Conservation (phyloP, 2,329 filamentous ascomycete genomes). For the Pseudocercospora ulei region DNA sequence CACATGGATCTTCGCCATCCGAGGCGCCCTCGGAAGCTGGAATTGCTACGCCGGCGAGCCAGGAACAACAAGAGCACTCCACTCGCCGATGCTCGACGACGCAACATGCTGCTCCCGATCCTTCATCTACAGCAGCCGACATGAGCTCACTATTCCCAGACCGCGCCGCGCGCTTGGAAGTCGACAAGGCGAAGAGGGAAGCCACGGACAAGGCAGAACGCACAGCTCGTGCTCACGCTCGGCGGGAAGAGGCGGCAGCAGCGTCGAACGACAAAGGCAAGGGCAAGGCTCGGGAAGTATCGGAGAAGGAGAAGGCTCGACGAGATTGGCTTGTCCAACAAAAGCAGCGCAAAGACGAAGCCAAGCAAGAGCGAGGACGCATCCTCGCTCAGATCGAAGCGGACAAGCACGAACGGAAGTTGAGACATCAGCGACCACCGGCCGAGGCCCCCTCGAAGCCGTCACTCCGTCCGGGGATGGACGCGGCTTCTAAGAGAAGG, state of each 20-base stretch:
- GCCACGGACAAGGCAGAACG: conserved; percentile 44
- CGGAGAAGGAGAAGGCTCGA: conserved; percentile 29
- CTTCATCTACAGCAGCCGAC: not conserved
- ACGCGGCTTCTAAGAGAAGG: conserved; percentile 18
- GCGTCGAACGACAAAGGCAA: conserved; percentile 22
- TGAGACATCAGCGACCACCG: conserved; percentile 43
- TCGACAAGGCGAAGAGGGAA: conserved; percentile 37
- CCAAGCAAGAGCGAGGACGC: conserved; percentile 57
- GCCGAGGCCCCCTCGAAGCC: conserved; percentile 13
- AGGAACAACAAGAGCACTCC: not conserved
- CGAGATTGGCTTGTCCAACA: conserved; percentile 37
- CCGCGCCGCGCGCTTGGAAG: conserved; percentile 42
- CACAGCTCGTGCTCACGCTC: conserved; percentile 33
- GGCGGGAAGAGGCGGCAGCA: conserved; percentile 34
- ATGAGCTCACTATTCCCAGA: conserved; percentile 42
- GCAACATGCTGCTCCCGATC: conserved; percentile 4
- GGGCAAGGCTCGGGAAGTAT: conserved; percentile 34
- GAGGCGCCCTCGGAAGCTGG: conserved; percentile 1
- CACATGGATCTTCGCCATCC: not conserved
- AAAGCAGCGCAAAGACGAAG: conserved; percentile 54
- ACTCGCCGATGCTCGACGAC: conserved; percentile 7
- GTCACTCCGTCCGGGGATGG: conserved; percentile 15
- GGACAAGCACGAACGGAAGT: conserved; percentile 60
- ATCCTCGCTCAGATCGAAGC: conserved; percentile 67
- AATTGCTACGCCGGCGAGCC: not conserved